Percentiles rank a stretch among this genome's conserved stretches.
These are phyloP conservation scores for Rhamnella rubrinervis DNA, from an alignment of 331 rosid genomes.

Conservation along the genomic window DNA sequence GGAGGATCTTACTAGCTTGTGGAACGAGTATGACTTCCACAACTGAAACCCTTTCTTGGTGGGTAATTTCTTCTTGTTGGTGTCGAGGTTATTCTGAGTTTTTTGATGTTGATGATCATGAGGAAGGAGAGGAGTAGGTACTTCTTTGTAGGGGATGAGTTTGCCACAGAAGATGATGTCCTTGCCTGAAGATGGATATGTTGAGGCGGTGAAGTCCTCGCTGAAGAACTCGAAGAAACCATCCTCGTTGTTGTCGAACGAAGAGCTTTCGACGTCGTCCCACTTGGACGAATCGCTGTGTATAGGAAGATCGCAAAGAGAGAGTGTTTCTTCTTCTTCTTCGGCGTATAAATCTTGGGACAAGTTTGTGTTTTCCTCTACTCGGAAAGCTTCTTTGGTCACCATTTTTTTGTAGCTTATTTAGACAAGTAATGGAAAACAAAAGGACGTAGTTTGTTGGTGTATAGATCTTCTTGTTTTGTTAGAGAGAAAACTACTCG, in stretches of 20 bases:
- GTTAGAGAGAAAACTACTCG: neutral
- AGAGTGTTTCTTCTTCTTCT: slow-evolving; percentile 43
- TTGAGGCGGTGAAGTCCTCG: slow-evolving; percentile 46
- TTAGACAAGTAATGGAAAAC: neutral
- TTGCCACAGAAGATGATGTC: slow-evolving; percentile 81
- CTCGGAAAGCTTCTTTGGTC: slow-evolving; percentile 14
- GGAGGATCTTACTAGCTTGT: neutral
- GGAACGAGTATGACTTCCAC: slow-evolving; percentile 1
- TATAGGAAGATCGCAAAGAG: slow-evolving; percentile 42
- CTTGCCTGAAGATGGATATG: slow-evolving; percentile 14
- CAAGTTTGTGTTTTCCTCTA: neutral
- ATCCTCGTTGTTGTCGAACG: slow-evolving; percentile 18
- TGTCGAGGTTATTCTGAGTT: neutral
- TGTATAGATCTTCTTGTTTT: neutral
- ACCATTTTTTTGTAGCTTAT: slow-evolving; percentile 12
- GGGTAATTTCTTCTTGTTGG: neutral
- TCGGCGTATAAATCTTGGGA: slow-evolving; percentile 33
- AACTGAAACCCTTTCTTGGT: neutral
- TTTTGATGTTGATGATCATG: neutral
- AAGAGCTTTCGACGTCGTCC: slow-evolving; percentile 38
- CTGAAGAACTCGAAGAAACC: slow-evolving; percentile 74
- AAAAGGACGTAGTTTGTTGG: neutral
- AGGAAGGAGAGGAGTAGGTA: neutral
- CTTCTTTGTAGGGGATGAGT: slow-evolving; percentile 56
- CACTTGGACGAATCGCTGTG: slow-evolving; percentile 33